A percentile compares a stretch with the other conserved stretches of the same genome.
phyloP scores from a whole-genome alignment of 306 rosid species.

The Trifolium fragiferum region DNA sequence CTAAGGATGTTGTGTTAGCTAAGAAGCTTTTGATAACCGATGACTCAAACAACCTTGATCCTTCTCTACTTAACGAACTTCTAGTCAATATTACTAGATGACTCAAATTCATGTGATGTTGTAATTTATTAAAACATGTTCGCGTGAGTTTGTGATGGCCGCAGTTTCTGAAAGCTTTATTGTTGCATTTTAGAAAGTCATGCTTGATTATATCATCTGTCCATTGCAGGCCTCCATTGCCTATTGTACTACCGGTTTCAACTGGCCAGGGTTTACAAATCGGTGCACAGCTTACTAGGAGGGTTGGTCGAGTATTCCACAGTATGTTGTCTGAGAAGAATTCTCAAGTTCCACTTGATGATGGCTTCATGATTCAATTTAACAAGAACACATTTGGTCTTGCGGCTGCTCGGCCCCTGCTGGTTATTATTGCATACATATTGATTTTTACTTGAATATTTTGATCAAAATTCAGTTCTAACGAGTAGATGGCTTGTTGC shows the following conservation, averaged over 20 bases:
- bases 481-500: conserved; percentile 33
- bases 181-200: conserved; percentile 29
- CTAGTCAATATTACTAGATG: conserved; percentile 97
- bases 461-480: conserved; percentile 32
- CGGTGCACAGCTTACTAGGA: conserved; percentile 82
- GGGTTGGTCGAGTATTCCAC: conserved; percentile 87
- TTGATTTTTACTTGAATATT: conserved; percentile 26
- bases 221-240: conserved; percentile 81
- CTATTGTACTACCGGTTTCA: conserved; percentile 75
- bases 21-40: conserved; percentile 97
- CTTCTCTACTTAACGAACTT: conserved; percentile 94
- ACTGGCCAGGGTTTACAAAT: conserved; percentile 96
- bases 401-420: conserved; percentile 89
- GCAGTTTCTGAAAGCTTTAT: conserved; percentile 30
- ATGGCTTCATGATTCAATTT: conserved; percentile 98
- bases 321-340: conserved; percentile 82
- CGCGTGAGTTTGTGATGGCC: conserved; percentile 11
- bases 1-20: conserved; percentile 98
- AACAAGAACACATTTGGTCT: conserved; percentile 97
- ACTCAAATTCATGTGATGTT: not conserved
- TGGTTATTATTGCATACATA: conserved; percentile 60
- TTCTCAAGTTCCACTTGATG: conserved; percentile 79
- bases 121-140: not conserved
- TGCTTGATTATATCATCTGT: conserved; percentile 44
- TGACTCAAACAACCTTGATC: conserved; percentile 90